These are phyloP conservation scores for Alopecurus myosuroides DNA, from an alignment of 176 grass and related monocot species.

Conservation along the genomic window DNA sequence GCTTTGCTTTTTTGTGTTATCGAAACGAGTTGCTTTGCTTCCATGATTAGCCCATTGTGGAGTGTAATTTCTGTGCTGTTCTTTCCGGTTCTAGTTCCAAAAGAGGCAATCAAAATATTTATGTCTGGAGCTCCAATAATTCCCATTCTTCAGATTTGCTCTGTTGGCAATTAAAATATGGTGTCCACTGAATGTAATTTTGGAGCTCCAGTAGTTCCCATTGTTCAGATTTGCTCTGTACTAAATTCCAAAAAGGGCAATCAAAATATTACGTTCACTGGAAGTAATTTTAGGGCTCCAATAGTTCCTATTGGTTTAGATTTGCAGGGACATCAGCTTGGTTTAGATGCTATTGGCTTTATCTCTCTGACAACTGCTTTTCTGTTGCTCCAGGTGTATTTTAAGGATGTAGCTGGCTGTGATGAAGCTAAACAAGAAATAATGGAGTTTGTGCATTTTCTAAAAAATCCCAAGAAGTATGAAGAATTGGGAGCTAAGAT, in stretches of 20 bases:
- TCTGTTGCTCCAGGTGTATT: conserved; percentile 66
- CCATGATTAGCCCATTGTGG: too few species aligned
- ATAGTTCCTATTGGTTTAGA: not conserved
- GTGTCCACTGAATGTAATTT: too few species aligned
- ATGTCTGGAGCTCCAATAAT: too few species aligned
- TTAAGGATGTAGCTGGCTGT: conserved; percentile 82
- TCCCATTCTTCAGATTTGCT: too few species aligned
- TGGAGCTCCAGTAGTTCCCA: not conserved
- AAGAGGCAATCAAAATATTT: too few species aligned
- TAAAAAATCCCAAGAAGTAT: conserved; percentile 71
- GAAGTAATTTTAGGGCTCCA: not conserved
- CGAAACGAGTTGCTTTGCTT: too few species aligned
- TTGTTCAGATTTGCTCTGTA: not conserved
- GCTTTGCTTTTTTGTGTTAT: too few species aligned
- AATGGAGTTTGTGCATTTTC: conserved; percentile 84
- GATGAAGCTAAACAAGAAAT: conserved; percentile 94
- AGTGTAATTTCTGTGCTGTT: too few species aligned
- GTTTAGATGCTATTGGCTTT: not conserved
- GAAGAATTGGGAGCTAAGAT: conserved; percentile 71
- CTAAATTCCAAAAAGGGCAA: not conserved
- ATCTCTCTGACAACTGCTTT: not conserved
- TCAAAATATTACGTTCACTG: not conserved
- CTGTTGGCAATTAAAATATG: too few species aligned
- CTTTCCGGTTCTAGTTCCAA: too few species aligned
- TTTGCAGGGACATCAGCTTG: not conserved